These are phyloP conservation scores for Tripterygium wilfordii DNA, from an alignment of 177 flowering plant species.

Conservation along the genomic window DNA sequence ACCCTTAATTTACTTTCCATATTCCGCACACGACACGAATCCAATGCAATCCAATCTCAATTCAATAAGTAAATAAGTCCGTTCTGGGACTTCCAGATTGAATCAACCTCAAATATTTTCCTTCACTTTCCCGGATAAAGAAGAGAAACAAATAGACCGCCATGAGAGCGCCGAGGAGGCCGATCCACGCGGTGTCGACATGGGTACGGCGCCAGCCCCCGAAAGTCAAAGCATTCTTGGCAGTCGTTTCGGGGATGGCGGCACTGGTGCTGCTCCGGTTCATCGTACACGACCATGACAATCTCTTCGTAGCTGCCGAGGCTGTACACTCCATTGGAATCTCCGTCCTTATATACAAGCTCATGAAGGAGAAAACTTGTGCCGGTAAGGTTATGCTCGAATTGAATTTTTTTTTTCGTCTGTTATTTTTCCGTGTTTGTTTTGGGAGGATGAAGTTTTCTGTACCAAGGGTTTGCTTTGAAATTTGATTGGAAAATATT, in stretches of 20 bases:
- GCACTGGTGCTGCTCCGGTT: constrained; percentile 69
- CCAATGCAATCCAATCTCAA: no score
- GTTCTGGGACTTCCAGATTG: no score
- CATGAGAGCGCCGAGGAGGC: constrained; percentile 40
- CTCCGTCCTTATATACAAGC: constrained; percentile 79
- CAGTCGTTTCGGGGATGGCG: constrained; percentile 81
- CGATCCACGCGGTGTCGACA: constrained; percentile 59
- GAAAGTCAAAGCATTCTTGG: constrained; percentile 86
- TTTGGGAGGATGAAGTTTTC: not conserved
- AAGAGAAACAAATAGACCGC: no score
- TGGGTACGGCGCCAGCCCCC: constrained; percentile 91
- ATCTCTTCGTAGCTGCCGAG: constrained; percentile 90
- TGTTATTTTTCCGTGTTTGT: not conserved
- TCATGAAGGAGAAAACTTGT: constrained; percentile 87
- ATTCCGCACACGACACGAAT: no score
- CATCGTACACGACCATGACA: constrained; percentile 87
- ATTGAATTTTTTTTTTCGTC: not conserved
- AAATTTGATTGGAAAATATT: no score
- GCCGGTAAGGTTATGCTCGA: constrained; percentile 51
- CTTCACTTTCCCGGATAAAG: no score
- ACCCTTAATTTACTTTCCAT: no score
- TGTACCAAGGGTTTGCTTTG: not conserved
- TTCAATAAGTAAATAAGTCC: no score
- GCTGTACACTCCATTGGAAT: constrained; percentile 89
- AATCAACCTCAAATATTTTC: no score